Base-by-base conservation (phyloP, 352 stramenopile genomes). In the Paralagenidium karlingii region DNA sequence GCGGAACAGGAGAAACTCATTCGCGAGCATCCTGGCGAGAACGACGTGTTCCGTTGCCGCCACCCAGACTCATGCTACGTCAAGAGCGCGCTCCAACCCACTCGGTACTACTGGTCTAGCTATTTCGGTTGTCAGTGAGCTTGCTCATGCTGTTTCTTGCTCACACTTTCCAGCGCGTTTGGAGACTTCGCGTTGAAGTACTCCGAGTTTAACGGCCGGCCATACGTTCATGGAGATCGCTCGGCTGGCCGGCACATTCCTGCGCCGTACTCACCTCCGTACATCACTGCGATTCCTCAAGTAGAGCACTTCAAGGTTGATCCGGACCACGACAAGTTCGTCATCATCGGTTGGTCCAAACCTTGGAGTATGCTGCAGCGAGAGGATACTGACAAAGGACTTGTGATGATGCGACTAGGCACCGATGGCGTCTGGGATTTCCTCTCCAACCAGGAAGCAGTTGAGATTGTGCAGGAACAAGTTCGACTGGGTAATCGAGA, bases 361-460 rank as follows among this genome's bases (percentile, higher is more conserved):
- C 12, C 13, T 19, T 18, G 16, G 2, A 7, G 27, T 12, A 16
- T 16, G 25, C 15, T 7, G 12, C n/a, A 18, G 32, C 34, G 2
- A 15, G 13, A 2, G 38, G 12, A 40, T 5, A 8, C 5, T 40
- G 5, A 18, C 24, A 28, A 40, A 21, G 15, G 11, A 40, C 20
- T 24, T 4, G 13, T 22, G 15, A 16, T 8, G 3, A 1, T n/a
- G 25, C 25, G 28, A 49, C n/a, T n/a, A n/a, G 57, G 71, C 19
- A 98, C 92, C 51, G 96, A 99, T 63, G 94, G 94, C 10, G 59
- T 98, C n/a, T 98, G 94, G 94, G 94, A 98, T 63, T 94, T 96
- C 33, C 66, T 98, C 31, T 82, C 53, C 47, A 98, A 96, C 55
- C 75, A 97, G 57, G 94, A 98, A 29, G 92, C 84, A 12, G 82